Evolutionary conservation across 2,329 filamentous ascomycete species (phyloP), one percentile per base, ranked within the genome.

Genomic region (Monilinia laxa): DNA sequence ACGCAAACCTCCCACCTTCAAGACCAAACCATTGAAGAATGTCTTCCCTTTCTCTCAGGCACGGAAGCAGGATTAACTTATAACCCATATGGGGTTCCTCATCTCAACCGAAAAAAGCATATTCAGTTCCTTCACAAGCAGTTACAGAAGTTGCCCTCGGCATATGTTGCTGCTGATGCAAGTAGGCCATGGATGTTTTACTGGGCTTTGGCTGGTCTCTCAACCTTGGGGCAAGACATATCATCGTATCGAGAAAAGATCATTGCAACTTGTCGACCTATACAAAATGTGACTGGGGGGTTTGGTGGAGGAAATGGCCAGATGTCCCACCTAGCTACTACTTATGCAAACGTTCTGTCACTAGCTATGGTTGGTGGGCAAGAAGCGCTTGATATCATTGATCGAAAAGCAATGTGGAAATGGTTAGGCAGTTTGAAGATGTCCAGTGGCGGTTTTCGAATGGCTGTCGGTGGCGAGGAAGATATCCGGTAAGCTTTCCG

Each of bases 271-370:
- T 88, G 95, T 62, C 84, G 83, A 58, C 87, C 91, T 55, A 88
- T 94, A 79, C 95, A 98, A 79, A 96, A 97, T 77, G 78, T 82
- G 28, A 83, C 83, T 20, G 95, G 95, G 62, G 95, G 95, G 2
- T 97, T 97, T 77, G 95, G 93, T 63, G 95, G 94, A 70, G 93
- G 95, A n/a, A 90, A 93, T 77, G 93, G 94, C 38, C 95, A 98
- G 76, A 83, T 86, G 71, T 93, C 92, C 64, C 95, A 99, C 79
- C 85, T 95, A 72, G 95, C 95, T 67, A 90, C 91, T 57, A 92
- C 91, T 0, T 99, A 98, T 82, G 93, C 93, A 58, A 85, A 89
- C 52, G 80, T 96, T 25, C 84, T 99, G 67, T 87, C 90, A 56
- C 82, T 99, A 62, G 86, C 90, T 31, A 85, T 93, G 69, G 90